Evolutionary conservation across 352 stramenopile genomes (phyloP).

Genomic region (Globisporangium solare): DNA sequence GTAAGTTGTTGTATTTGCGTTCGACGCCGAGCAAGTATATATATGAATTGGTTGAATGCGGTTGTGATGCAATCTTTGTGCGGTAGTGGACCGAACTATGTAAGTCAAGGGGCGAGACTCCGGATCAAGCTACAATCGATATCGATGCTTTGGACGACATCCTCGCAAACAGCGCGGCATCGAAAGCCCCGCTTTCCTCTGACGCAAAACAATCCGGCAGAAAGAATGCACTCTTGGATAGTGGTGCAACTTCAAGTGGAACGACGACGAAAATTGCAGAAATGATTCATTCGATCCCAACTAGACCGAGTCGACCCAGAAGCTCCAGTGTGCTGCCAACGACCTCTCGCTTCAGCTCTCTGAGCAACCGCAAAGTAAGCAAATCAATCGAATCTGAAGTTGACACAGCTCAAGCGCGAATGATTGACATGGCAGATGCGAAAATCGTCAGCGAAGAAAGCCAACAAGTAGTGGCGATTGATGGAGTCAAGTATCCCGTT

Average conservation of each 20-base stretch:
- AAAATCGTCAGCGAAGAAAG: neutral
- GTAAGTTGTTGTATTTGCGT: slow-evolving; percentile 20
- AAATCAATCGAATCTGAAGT: slow-evolving; percentile 1
- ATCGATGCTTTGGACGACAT: slow-evolving; percentile 59
- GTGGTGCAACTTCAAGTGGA: neutral
- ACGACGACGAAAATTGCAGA: neutral
- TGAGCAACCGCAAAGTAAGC: slow-evolving; percentile 16
- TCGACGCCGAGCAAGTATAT: neutral
- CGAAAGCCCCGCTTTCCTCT: neutral
- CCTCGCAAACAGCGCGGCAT: slow-evolving; percentile 17
- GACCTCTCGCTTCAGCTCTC: slow-evolving; percentile 12
- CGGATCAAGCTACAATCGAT: slow-evolving; percentile 29
- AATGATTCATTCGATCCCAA: neutral
- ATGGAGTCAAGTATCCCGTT: slow-evolving; percentile 18
- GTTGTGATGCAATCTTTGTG: neutral
- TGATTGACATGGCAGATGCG: neutral
- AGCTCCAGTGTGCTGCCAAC: slow-evolving; percentile 20
- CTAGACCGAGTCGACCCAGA: slow-evolving; percentile 22
- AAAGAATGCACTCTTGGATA: neutral
- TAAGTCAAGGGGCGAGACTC: slow-evolving; percentile 18
- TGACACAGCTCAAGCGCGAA: neutral
- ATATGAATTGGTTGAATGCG: neutral
- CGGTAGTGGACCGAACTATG: slow-evolving; percentile 37
- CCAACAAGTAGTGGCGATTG: slow-evolving; percentile 3
- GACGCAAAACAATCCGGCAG: neutral